Evolutionary conservation across 768 basidiomycete genomes (phyloP), one percentile per base, ranked within the genome.

Genomic region (Agaricus blazei): DNA sequence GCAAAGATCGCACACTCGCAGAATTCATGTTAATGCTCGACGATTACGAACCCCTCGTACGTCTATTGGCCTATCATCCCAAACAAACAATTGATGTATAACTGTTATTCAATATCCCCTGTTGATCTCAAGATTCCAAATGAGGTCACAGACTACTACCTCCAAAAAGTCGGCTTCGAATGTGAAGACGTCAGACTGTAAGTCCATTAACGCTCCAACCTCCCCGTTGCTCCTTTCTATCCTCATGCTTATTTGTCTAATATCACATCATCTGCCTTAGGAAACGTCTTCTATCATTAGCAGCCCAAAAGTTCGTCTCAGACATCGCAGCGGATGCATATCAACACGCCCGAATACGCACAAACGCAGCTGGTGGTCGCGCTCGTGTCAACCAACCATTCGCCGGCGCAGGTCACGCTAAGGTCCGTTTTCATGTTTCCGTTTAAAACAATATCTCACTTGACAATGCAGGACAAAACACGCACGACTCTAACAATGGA

Each of bases 401-500:
- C 27, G 65, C 72, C 9, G 87, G 85, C 9, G 78, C 82, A 42
- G 83, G 82, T 12, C 80, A 82, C 42, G 75, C 78, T 42, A 86
- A 88, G 76, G 90, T 68, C 29, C 12, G 59, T 34, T n/a, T n/a
- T n/a, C n/a, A n/a, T n/a, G n/a, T n/a, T n/a, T 68, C 29, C 12
- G 59, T 34, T 31, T 58, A 7, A 12, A 41, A 27, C 41, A 54
- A 28, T 34, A 49, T 50, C 59, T 51, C 45, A 48, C 27, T 19
- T 8, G 12, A 41, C 40, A 8, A 29, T 15, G 9, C 58, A 93
- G 90, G 91, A 93, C 65, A 90, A 94, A 65, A 94, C 92, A 40
- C 84, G 90, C 59, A 98, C 96, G 40, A 91, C 93, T 0, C 72
- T 99, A 60, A 97, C 93, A 19, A 98, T 98, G 94, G 97, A 99